Conservation (phyloP, 2,329 filamentous ascomycete genomes). For the Stagonosporopsis tanaceti region DNA sequence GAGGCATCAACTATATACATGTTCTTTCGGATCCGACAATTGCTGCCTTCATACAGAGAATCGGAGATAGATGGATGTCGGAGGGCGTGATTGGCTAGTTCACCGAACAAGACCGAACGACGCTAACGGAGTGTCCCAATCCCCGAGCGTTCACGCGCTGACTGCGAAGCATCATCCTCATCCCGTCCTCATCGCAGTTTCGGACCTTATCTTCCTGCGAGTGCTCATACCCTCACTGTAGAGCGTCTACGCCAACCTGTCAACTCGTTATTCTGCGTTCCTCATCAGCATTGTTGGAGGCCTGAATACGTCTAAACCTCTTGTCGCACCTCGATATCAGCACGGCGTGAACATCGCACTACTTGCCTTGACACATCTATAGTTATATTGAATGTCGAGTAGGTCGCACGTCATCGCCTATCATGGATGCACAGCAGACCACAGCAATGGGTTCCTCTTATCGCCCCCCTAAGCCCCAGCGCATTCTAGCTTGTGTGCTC, state of each 20-base stretch:
- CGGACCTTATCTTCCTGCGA: background rate
- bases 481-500: slow-evolving; percentile 68
- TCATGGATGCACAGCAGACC: slow-evolving; percentile 24
- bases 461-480: slow-evolving; percentile 40
- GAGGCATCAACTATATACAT: background rate
- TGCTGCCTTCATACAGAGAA: background rate
- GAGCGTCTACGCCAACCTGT: background rate
- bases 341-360: background rate
- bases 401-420: background rate
- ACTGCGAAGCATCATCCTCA: background rate
- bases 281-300: background rate
- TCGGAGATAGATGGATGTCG: background rate
- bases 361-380: background rate
- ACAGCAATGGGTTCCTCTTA: slow-evolving; percentile 7
- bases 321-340: background rate
- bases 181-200: background rate
- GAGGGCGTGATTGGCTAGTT: background rate
- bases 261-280: background rate
- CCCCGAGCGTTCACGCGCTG: background rate
- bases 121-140: background rate
- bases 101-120: slow-evolving; percentile 1
- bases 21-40: background rate
- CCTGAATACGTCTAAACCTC: background rate
- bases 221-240: background rate
- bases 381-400: background rate